Evolutionary conservation across 23 red algal species (phyloP).

Genomic region (Pyropia yezoensis): DNA sequence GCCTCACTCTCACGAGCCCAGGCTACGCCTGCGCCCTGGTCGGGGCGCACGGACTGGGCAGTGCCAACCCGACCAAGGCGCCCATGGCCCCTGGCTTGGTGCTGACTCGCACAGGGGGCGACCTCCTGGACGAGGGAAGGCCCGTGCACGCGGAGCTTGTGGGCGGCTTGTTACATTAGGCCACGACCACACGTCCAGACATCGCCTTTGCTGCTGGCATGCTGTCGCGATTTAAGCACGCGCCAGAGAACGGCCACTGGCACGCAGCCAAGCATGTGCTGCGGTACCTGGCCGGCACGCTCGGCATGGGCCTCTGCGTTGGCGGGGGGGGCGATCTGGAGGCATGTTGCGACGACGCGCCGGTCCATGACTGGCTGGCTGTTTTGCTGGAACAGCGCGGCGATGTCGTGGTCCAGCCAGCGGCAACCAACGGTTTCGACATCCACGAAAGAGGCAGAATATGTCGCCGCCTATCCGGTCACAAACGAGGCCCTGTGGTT

Average conservation of each 20-base stretch:
- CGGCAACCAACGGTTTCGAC: neutral
- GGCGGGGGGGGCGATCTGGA: neutral
- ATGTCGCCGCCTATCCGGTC: neutral
- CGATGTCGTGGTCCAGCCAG: constrained; percentile 5
- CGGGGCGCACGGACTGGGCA: neutral
- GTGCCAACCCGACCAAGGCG: neutral
- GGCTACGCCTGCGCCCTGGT: neutral
- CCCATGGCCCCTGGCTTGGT: neutral
- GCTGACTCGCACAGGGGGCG: too few relatives aligned
- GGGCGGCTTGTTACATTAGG: constrained; percentile 21
- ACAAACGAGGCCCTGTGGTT: constrained; percentile 5
- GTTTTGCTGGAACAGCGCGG: neutral
- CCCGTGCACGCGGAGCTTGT: constrained; percentile 12
- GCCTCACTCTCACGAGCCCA: neutral
- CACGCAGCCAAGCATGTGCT: constrained; percentile 26
- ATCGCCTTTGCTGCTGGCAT: constrained; percentile 20
- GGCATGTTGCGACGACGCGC: constrained; percentile 7
- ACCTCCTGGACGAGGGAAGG: too few relatives aligned
- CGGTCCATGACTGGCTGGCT: constrained; percentile 4
- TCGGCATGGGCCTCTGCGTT: neutral
- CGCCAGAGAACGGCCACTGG: constrained; percentile 2
- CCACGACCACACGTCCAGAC: constrained; percentile 20
- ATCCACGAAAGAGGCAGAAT: constrained; percentile 17
- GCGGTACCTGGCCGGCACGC: constrained; percentile 11
- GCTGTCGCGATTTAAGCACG: constrained; percentile 28